Conservation (phyloP, 1,284 basidiomycete species). For the Butyriboletus pseudospeciosus region DNA sequence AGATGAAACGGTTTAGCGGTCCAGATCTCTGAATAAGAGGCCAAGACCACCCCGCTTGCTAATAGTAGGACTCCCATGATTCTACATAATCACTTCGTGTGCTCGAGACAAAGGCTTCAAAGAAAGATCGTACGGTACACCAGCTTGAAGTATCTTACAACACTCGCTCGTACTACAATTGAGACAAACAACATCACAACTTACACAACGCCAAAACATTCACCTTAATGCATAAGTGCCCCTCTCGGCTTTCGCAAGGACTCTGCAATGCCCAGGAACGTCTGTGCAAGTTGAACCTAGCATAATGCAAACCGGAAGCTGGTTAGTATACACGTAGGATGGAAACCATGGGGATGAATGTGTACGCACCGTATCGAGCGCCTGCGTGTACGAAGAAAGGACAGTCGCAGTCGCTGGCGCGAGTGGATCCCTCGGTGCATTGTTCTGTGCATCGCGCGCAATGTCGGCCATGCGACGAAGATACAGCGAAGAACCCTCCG, state of each 20-base stretch:
- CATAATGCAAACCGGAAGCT: not conserved
- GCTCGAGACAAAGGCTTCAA: no score
- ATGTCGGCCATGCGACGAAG: conserved; percentile 54
- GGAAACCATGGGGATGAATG: not conserved
- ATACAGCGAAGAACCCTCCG: conserved; percentile 26
- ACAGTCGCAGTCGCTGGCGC: conserved; percentile 35
- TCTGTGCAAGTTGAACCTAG: conserved; percentile 53
- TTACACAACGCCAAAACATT: not conserved
- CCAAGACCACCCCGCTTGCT: no score
- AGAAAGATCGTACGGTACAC: no score
- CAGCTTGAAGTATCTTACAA: no score
- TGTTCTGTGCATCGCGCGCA: conserved; percentile 47
- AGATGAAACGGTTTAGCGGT: no score
- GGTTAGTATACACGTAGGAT: not conserved
- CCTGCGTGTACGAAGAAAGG: conserved; percentile 49
- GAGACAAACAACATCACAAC: not conserved
- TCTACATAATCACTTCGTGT: no score
- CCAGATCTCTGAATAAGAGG: no score
- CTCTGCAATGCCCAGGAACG: conserved; percentile 60
- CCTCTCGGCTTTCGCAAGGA: conserved; percentile 56
- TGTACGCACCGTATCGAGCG: conserved; percentile 50
- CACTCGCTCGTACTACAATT: not conserved
- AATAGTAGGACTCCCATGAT: no score
- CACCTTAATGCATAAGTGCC: conserved; percentile 36
- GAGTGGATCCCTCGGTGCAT: conserved; percentile 45